Base-by-base conservation (phyloP, 495 filamentous ascomycete genomes). In the Trichoderma virens region DNA sequence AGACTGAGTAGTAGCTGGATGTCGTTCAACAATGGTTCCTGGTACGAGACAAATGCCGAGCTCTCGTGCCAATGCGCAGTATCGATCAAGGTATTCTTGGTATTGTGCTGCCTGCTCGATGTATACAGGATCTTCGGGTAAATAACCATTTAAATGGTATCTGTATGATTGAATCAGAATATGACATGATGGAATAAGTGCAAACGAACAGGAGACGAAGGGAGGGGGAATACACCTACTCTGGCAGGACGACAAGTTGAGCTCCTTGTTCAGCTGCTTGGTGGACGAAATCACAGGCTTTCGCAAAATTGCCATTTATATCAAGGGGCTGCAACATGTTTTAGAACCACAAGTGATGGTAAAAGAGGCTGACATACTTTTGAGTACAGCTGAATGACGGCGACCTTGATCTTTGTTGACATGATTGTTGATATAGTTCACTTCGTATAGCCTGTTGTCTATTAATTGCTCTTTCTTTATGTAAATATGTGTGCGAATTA, bases 41-140 rank as follows among this genome's bases (percentile, higher is more conserved):
- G 92, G 92, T 0, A 96, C 92, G 66, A 97, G 88, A 74, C 85
- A 86, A 70, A 96, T 90, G 66, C 83, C 76, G 32, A 86, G 81
- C 66, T 92, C 85, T 34, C 82, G 82, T 3, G 92, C 92, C 27
- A 97, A 77, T 7, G 75, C 72, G 70, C 85, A 82, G 73, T 93
- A 94, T 35, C 78, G 75, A 2, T 80, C 51, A 23, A 94, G 80
- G 71, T 90, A 94, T 41, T 16, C 18, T 18, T 39, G 9, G 35
- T 39, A 41, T 41, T 41, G 38, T 9, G 38, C 14, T 4, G n/a
- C 69, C 71, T 7, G 64, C 65, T 63, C 85, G 88, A 63, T 86
- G 75, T 30, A 74, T 75, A 65, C 85, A 89, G 56, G 85, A 76
- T 8, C 76, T 65, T 28, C 80, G 71, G 74, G 35, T 6, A 39